A percentile compares a stretch with the other conserved stretches of the same genome.
phyloP scores from a whole-genome alignment of 2,329 filamentous ascomycete species.

The Venturia effusa region DNA sequence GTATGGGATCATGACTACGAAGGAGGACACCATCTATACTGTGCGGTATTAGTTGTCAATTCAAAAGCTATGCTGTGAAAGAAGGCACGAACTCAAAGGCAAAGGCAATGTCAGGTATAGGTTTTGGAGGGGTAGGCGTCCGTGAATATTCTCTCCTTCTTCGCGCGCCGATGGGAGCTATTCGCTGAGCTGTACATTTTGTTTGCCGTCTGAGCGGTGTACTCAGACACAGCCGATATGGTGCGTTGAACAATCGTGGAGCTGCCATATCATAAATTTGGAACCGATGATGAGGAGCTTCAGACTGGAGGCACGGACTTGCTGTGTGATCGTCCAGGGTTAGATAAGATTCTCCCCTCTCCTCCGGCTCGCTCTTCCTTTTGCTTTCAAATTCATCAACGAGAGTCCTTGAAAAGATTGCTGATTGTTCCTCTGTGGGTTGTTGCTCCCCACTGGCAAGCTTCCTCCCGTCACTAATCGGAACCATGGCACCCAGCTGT shows the following conservation, averaged over 20 bases:
- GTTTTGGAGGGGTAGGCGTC: not conserved
- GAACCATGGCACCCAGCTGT: no score
- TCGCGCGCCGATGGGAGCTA: not conserved
- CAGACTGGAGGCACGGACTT: not conserved
- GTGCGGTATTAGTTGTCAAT: conserved; percentile 22
- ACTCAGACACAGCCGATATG: not conserved
- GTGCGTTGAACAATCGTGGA: not conserved
- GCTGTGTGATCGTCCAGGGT: not conserved
- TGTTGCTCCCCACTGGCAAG: no score
- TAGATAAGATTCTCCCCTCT: not conserved
- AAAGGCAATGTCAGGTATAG: conserved; percentile 36
- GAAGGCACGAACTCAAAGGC: conserved; percentile 41
- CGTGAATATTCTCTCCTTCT: not conserved
- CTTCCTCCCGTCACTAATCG: no score
- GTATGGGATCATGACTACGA: conserved; percentile 66
- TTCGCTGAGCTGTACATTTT: not conserved
- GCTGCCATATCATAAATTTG: not conserved
- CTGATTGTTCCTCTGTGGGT: no score
- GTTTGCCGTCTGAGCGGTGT: not conserved
- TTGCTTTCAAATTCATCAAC: not conserved
- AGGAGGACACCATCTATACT: conserved; percentile 94
- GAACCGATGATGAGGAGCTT: not conserved
- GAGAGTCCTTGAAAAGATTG: no score
- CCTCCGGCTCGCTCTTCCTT: not conserved
- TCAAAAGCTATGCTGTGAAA: conserved; percentile 1